Base-by-base conservation (phyloP, 2,329 filamentous ascomycete genomes). In the Xylaria sp. region DNA sequence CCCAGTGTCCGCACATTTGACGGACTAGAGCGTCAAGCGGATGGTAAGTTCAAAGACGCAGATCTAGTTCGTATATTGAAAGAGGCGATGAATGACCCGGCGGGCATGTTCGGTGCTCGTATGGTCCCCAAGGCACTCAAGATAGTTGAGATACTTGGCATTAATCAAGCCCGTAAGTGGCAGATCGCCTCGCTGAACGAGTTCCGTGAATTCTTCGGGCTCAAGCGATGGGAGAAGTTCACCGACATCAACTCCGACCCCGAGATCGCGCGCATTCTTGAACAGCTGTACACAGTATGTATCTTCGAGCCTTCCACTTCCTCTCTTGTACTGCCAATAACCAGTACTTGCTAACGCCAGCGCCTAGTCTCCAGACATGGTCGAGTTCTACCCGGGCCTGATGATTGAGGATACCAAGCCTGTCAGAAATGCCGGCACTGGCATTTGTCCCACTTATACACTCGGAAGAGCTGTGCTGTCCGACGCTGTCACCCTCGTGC, bases 371-470 rank as follows among this genome's bases (percentile, higher is more conserved):
- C 89, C 89, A 0, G 90, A 91, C 71, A 87, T 86, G 76, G 88
- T 93, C 13, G 91, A 93, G 75, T 82, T 92, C 6, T 92, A 92
- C 74, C 90, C 90, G 0, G 91, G 91, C 10, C 79, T 92, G 1
- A 86, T 92, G 69, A 81, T 86, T n/a, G 88, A 90, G 75, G 84
- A 88, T 62, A 80, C 82, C 36, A 89, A 89, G 75, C 81, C 83
- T 0, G 80, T 81, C 0, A 83, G 84, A 66, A 78, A 82, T 52
- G 83, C 88, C 0, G 87, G 87, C 1, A 84, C 82, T 62, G 86
- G 86, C 20, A 82, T 88, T 23, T 84, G 83, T 62, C 84, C 83
- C 0, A 84, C 83, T 0, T 89, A 85, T 74, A 87, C 87, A 0
- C 83, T 87, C 8, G 85, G 85, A 1, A 82, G 85, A 55, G 86